Percentiles rank a stretch among this genome's conserved stretches.
Conservation (phyloP, 371 early-diverging fungal genomes). For the Syncephalastrum racemosum region DNA sequence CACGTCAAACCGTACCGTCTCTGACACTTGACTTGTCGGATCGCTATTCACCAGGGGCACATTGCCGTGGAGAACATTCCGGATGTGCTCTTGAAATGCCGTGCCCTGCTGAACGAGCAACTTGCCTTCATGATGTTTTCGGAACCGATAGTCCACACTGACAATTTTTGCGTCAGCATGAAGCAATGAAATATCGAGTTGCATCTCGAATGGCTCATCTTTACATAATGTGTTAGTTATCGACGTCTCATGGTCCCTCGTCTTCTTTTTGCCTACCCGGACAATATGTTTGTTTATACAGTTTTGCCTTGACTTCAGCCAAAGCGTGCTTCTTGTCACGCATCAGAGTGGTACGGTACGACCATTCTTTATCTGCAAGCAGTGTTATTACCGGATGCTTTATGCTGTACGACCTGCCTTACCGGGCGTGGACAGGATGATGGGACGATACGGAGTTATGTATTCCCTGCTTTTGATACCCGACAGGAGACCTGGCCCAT, state of each 20-base stretch:
- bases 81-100: slow-evolving; percentile 39
- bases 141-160: slow-evolving; percentile 31
- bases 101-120: slow-evolving; percentile 47
- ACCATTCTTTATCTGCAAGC: slow-evolving; percentile 36
- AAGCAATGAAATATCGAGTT: slow-evolving; percentile 25
- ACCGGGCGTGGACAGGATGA: slow-evolving; percentile 41
- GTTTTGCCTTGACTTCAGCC: slow-evolving; percentile 33
- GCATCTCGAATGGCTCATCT: slow-evolving; percentile 50
- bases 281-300: slow-evolving; percentile 43
- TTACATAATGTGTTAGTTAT: too few species aligned
- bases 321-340: slow-evolving; percentile 34
- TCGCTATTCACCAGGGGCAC: slow-evolving; percentile 16
- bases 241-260: neutral
- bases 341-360: slow-evolving; percentile 29
- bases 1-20: slow-evolving; percentile 30
- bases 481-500: slow-evolving; percentile 50
- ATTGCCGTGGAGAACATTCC: slow-evolving; percentile 28
- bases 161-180: slow-evolving; percentile 34
- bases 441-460: slow-evolving; percentile 50
- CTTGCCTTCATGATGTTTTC: slow-evolving; percentile 51
- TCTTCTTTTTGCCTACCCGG: slow-evolving; percentile 44
- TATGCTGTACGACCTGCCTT: slow-evolving; percentile 13
- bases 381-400: slow-evolving; percentile 1
- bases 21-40: too few species aligned
- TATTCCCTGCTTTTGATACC: slow-evolving; percentile 50